Base-by-base conservation (phyloP, 2,329 filamentous ascomycete genomes). In the Botrytis paeoniae region DNA sequence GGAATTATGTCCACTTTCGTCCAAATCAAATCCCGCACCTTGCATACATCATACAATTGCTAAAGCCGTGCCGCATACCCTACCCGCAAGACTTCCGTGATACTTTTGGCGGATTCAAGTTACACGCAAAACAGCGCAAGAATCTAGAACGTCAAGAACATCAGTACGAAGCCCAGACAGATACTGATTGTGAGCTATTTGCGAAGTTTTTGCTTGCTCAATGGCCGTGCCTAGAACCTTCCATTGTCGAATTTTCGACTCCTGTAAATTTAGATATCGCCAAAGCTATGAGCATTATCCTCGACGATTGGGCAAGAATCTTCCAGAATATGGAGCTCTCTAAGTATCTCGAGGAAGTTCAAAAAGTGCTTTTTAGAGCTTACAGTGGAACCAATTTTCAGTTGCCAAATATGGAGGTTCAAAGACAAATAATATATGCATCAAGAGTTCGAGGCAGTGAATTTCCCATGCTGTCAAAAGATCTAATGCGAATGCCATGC, bases 311-410 rank as follows among this genome's bases (percentile, higher is more conserved):
- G 87, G 74, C 79, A 7, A 82, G 84, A 0, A 76, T 87, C 0
- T 84, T 81, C n/a, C 81, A 83, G 8, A 89, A 89, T 62, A 74
- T 82, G 16, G 81, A 86, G 41, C 80, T 89, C 0, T 83, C 81
- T 0, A 60, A 78, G 0, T 85, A 88, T 75, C 73, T 89, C 0
- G 71, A 80, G 16, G 61, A 82, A 39, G 83, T 86, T 0, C 86
- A 89, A 70, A 9, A 63, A 0, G 75, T 86, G 14, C 74, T 88
- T 22, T 72, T 82, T 65, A 71, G 69, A 5, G 79, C 81, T 64
- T 78, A 6, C 2, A 39, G n/a, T 14, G 65, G 64, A 12, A 41
- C 48, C 7, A 18, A 32, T 6, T 35, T 66, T 2, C 32, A 29
- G 20, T 8, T 18, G 22, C 57, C 66, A 22, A n/a, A 25, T 22